Percentiles rank a stretch among this genome's conserved stretches.
Evolutionary conservation across 306 rosid genomes (phyloP).

Genomic region (Styphnolobium japonicum): DNA sequence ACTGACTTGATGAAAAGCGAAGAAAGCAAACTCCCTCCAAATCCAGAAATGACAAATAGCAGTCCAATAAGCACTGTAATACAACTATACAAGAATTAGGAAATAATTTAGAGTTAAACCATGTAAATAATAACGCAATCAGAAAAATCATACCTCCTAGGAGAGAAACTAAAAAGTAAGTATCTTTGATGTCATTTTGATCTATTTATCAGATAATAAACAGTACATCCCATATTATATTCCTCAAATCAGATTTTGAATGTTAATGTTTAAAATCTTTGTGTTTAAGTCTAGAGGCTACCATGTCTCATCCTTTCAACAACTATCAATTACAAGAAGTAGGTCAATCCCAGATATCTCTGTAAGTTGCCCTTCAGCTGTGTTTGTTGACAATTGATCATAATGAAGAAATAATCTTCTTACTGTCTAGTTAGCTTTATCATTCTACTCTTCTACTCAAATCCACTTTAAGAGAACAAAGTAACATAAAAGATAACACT

Average conservation of each 20-base stretch:
- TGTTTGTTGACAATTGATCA: neutral
- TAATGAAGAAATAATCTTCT: neutral
- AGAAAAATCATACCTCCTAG: neutral
- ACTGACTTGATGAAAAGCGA: slow-evolving; percentile 62
- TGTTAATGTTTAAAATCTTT: neutral
- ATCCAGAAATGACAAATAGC: slow-evolving; percentile 63
- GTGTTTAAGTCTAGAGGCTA: neutral
- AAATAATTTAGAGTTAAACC: neutral
- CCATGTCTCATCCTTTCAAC: neutral
- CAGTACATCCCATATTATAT: neutral
- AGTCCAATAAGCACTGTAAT: slow-evolving; percentile 63
- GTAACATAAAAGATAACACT: too few species aligned
- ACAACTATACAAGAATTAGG: neutral
- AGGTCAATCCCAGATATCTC: neutral
- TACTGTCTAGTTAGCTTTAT: neutral
- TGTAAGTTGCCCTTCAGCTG: neutral
- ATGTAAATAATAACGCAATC: neutral
- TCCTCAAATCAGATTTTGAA: neutral
- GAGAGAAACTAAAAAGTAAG: neutral
- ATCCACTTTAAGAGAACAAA: neutral
- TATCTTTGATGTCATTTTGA: neutral
- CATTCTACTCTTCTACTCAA: neutral
- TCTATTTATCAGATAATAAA: neutral
- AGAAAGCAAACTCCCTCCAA: slow-evolving; percentile 79
- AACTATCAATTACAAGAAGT: neutral